These are phyloP conservation scores for Echium plantagineum DNA, from an alignment of 257 asterid genomes.

Conservation along the genomic window DNA sequence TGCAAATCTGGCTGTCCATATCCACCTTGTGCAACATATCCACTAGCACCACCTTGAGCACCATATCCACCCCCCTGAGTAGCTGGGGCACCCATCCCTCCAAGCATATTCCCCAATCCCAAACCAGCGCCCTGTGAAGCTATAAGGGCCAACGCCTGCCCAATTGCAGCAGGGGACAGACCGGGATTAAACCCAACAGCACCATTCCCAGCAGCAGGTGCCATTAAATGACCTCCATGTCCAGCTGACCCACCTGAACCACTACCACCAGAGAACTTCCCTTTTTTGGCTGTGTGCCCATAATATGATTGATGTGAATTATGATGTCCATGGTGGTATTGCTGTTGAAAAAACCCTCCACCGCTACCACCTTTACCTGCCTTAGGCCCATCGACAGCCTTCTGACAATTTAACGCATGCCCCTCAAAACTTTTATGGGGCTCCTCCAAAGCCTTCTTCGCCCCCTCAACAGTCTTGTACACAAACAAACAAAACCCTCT, in stretches of 20 bases:
- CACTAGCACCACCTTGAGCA: not conserved
- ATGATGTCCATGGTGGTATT: slow-evolving; percentile 20
- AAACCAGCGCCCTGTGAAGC: slow-evolving; percentile 76
- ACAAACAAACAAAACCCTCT: slow-evolving; percentile 91
- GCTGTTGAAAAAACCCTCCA: slow-evolving; percentile 10
- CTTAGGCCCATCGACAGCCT: slow-evolving; percentile 87
- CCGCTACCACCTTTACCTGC: slow-evolving; percentile 16
- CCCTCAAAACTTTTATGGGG: slow-evolving; percentile 86
- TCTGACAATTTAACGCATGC: slow-evolving; percentile 74
- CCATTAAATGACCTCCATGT: slow-evolving; percentile 84
- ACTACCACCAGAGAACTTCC: slow-evolving; percentile 63
- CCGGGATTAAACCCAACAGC: slow-evolving; percentile 67
- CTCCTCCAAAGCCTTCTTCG: slow-evolving; percentile 76
- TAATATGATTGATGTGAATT: slow-evolving; percentile 42
- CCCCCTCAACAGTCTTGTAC: slow-evolving; percentile 61
- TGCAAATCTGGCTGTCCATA: slow-evolving; percentile 52
- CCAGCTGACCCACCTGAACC: slow-evolving; percentile 25
- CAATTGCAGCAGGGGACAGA: slow-evolving; percentile 65
- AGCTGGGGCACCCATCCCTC: slow-evolving; percentile 66
- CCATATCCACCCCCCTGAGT: slow-evolving; percentile 36
- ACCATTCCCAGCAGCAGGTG: slow-evolving; percentile 62
- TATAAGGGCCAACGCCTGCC: slow-evolving; percentile 85
- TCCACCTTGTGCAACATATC: not conserved
- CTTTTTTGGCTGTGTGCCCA: slow-evolving; percentile 68
- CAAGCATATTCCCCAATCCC: slow-evolving; percentile 80